Base-by-base conservation (phyloP, 2,329 filamentous ascomycete genomes). In the Trichoderma brevicompactum region DNA sequence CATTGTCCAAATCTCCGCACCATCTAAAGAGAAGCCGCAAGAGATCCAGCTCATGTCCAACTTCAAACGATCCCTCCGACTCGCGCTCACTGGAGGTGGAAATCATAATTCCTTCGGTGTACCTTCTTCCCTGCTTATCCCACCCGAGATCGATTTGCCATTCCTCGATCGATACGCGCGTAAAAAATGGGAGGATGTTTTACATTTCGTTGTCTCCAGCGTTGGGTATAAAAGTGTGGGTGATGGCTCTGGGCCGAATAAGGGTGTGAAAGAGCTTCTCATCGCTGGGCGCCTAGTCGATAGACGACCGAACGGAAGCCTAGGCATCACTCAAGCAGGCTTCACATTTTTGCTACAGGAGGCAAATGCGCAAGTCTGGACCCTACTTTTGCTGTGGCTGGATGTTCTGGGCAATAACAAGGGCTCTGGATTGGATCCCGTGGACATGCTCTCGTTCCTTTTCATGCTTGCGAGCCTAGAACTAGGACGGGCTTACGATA, bases 361-460 rank as follows among this genome's bases (percentile, higher is more conserved):
- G 74, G 90, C 94, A 66, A 98, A 97, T 76, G 93, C 94, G 0
- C 95, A 99, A 77, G 93, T 99, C 41, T 99, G 95, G 95, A 95
- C 93, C 32, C 82, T 99, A 53, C 83, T 99, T 41, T 89, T 99
- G 36, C 88, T 97, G 38, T 99, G 97, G 83, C 88, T 99, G 58
- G 92, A 96, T 70, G 91, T 92, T 67, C 90, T 91, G 50, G 89
- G 92, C 71, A 78, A 76, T 13, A 76, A 78, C 56, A 75, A 76
- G 50, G 73, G 83, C 73, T 81, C 91, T 15, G 85, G 86, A 38
- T 90, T 97, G 83, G 92, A 97, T 70, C 89, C 91, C 66, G 93
- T 97, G 54, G 95, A 99, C 74, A 94, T 98, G 75, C 87, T 99
- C 6, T 94, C 92, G 7, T 99, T 99, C 76, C 87, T 99, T 70